phyloP scores from a whole-genome alignment of 805 yeast species.

The Tetrapisispora iriomotensis region DNA sequence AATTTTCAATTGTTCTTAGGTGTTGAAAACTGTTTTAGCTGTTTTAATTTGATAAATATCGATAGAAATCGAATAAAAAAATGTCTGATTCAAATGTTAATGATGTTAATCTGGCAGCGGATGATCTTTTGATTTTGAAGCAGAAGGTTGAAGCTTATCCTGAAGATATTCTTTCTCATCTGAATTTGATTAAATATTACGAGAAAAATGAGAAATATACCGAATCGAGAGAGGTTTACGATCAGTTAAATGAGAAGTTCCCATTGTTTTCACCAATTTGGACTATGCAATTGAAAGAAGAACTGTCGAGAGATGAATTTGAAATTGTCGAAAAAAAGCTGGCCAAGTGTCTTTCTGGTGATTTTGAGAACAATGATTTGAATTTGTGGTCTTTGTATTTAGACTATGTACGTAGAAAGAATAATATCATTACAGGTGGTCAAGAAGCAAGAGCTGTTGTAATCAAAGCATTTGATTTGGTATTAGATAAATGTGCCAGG shows the following conservation, averaged over 20 bases:
- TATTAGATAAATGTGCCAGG: constrained; percentile 64
- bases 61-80: no score
- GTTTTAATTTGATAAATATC: no score
- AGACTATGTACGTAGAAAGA: constrained; percentile 58
- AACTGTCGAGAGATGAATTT: constrained; percentile 55
- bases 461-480: constrained; percentile 75
- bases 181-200: constrained; percentile 38
- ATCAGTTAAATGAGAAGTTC: constrained; percentile 51
- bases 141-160: constrained; percentile 28
- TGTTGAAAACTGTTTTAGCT: no score
- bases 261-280: constrained; percentile 66
- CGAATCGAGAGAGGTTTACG: constrained; percentile 48
- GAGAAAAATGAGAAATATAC: constrained; percentile 49
- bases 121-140: neutral
- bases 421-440: constrained; percentile 68
- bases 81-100: no score
- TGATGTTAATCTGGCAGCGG: neutral
- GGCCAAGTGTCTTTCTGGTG: constrained; percentile 46
- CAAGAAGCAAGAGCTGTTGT: constrained; percentile 68
- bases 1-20: no score
- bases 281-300: constrained; percentile 60
- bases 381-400: constrained; percentile 71
- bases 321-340: constrained; percentile 57
- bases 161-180: constrained; percentile 48
- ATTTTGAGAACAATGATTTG: constrained; percentile 39